Conservation (phyloP, 495 filamentous ascomycete species). For the Neurospora pannonica region DNA sequence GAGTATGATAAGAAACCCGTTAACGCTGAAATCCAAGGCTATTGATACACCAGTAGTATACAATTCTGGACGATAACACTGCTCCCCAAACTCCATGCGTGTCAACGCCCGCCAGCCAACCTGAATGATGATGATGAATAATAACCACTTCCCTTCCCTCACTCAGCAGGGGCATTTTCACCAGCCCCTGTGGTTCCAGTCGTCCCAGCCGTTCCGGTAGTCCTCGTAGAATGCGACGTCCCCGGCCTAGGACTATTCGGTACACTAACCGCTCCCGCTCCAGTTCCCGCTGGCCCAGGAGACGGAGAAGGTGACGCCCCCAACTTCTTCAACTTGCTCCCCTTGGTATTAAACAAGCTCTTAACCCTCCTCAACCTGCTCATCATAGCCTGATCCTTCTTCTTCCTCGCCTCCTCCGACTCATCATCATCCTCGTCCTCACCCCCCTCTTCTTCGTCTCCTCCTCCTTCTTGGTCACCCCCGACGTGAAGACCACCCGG, state of each 20-base stretch:
- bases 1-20: background rate
- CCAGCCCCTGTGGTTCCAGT: background rate
- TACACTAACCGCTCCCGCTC: background rate
- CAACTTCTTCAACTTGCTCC: constrained; percentile 30
- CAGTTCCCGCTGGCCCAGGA: background rate
- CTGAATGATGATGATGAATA: background rate
- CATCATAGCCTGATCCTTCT: constrained; percentile 48
- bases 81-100: background rate
- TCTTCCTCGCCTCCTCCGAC: constrained; percentile 32
- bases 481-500: background rate
- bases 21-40: background rate
- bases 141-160: background rate
- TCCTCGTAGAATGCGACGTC: constrained; percentile 14
- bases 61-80: background rate
- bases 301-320: constrained; percentile 17
- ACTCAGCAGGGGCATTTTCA: background rate
- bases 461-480: background rate
- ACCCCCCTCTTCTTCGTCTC: background rate
- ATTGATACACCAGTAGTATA: background rate
- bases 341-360: constrained; percentile 47
- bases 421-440: constrained; percentile 24
- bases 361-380: constrained; percentile 45
- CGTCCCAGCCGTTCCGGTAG: background rate
- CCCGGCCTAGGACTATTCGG: constrained; percentile 16
- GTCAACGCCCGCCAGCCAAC: background rate